Evolutionary conservation across 176 grass and related monocot species (phyloP), one percentile per base, ranked within the genome.

Genomic region (Lolium rigidum): DNA sequence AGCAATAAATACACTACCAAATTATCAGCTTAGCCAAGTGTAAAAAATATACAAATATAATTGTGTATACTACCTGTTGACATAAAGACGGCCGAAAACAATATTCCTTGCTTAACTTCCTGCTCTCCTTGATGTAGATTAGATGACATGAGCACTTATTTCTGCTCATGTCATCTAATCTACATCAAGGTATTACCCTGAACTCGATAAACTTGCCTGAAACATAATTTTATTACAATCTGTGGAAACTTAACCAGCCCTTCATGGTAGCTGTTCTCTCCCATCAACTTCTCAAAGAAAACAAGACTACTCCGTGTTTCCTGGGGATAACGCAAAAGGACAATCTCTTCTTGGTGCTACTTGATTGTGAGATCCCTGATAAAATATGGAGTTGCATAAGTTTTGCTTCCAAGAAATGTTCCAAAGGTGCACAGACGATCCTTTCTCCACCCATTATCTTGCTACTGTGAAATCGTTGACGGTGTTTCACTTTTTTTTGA

Each of bases 401-500:
- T 67, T 81, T 44, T 38, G 25, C 43, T 70, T 82, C 83, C 41
- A 37, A 78, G 26, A 57, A 43, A 65, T 48, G 31, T 67, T 62
- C 16, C 7, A 4, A 77, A 16, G 9, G 37, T 81, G 25, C 35
- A 64, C 26, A 20, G 22, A 13, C 48, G 8, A 60, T 77, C 48
- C 20, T 35, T 50, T 63, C 17, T 67, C 51, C 24, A 61, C 25
- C 9, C 11, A 72, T 58, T 39, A 83, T 9, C 84, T 79, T 80
- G 67, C 26, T 47, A 66, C 4, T 83, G 4, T 16, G 59, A 5
- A 11, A 21, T 66, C 9, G 68, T 22, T 41, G 68, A 70, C 1
- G 88, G 13, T 59, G 73, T 39, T 74, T 77, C 58, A 7, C 83
- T 82, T 68, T 89, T 89, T 89, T 83, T 92, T 98, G 47, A 89